Base-by-base conservation (phyloP, 148 eudicot genomes). In the Amaranthus cruentus region DNA sequence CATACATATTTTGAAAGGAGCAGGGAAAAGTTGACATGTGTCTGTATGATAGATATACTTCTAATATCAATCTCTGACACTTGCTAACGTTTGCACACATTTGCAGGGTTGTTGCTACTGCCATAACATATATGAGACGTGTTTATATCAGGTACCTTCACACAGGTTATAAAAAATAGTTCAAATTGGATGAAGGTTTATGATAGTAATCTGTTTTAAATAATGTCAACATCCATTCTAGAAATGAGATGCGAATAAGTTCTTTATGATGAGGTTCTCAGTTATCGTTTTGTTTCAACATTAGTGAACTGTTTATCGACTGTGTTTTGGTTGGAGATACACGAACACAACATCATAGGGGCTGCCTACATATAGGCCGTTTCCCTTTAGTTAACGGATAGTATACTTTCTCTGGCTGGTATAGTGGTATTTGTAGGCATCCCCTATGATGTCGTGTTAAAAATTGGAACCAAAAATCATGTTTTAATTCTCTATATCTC, bases 91-190 rank as follows among this genome's bases (percentile, higher is more conserved):
- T 83, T 87, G 79, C 96, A 95, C 68, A 11, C 70, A 50, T 48
- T 83, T 87, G 79, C 96, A 95, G 98, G 93, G 98, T 95, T 62
- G 97, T 95, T 68, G 98, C 97, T 72, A 90, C 98, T 78, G 98
- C 97, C 69, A 88, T 95, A 74, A 80, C 97, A 18, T 91, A 95
- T 75, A 91, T 95, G 97, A 90, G 98, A 78, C 98, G 97, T 60
- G 91, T 90, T 28, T 95, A 90, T 66, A 78, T 87, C 82, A 91
- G 85, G 98, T 95, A 90, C 12, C 13, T 8, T 61, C 6, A 47
- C 62, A 2, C 60, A 38, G 62, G n/a, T 15, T 49, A 11, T 49
- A 63, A 38, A 18, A 8, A 21, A 9, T n/a, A 7, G 13, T 4
- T 49, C 4, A 6, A 15, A 21, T 11, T 69, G 64, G 55, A 15